Percentiles rank a stretch among this genome's conserved stretches.
Evolutionary conservation across 371 early-diverging fungal species (phyloP).

Genomic region (Syncephalastrum sp.): DNA sequence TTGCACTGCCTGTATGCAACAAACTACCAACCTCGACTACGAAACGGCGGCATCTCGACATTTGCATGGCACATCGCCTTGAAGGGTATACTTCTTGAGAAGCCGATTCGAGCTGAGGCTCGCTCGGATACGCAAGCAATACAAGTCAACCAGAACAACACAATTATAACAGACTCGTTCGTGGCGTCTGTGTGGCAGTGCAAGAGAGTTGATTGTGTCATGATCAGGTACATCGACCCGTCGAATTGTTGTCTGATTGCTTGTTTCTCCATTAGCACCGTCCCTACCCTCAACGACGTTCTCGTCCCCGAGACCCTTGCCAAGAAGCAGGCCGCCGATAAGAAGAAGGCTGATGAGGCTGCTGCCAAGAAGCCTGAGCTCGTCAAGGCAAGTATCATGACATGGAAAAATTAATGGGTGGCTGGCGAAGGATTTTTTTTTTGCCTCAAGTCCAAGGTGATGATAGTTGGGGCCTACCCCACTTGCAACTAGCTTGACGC

Average conservation of each 20-base stretch:
- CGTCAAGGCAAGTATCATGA: conserved; percentile 62
- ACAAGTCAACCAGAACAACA: conserved; percentile 1
- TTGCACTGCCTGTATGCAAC: background rate
- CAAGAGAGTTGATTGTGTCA: no score
- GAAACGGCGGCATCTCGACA: background rate
- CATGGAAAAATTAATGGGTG: background rate
- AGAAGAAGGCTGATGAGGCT: conserved; percentile 80
- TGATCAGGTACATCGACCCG: background rate
- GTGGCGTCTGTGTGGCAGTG: no score
- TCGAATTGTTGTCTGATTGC: conserved; percentile 8
- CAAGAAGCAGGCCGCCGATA: conserved; percentile 93
- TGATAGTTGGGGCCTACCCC: conserved; percentile 14
- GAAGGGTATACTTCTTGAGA: background rate
- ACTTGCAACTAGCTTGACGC: conserved; percentile 39
- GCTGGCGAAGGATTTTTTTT: background rate
- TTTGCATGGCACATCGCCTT: conserved; percentile 4
- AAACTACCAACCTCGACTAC: no score
- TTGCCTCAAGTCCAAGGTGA: conserved; percentile 5
- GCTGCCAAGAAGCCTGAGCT: conserved; percentile 57
- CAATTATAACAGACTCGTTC: background rate
- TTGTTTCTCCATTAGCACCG: conserved; percentile 36
- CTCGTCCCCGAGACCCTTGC: conserved; percentile 94
- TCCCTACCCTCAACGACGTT: conserved; percentile 65
- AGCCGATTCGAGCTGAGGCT: background rate
- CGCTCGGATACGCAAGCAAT: background rate